Evolutionary conservation across 306 rosid species (phyloP).

Genomic region (Gillenia trifoliata): DNA sequence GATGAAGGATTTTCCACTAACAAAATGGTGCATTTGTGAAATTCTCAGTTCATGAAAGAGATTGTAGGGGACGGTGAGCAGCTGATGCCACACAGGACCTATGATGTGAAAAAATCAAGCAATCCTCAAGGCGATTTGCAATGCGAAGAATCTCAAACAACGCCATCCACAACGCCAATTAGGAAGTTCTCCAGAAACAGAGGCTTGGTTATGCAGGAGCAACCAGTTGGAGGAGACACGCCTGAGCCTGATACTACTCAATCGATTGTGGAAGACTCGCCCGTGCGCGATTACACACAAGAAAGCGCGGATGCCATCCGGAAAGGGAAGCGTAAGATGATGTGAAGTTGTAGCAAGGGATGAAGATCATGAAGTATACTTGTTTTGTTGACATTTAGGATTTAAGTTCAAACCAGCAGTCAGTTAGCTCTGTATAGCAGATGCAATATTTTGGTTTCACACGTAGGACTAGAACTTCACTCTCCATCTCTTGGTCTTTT

Average conservation of each 20-base stretch:
- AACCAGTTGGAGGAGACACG: slow-evolving; percentile 41
- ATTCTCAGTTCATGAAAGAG: slow-evolving; percentile 59
- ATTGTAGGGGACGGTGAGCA: slow-evolving; percentile 51
- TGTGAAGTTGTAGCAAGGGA: neutral
- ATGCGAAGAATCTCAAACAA: slow-evolving; percentile 17
- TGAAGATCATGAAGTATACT: too few species aligned
- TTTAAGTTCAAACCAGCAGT: neutral
- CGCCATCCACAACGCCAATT: slow-evolving; percentile 54
- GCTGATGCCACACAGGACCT: slow-evolving; percentile 59
- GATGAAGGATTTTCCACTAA: slow-evolving; percentile 22
- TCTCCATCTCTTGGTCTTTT: neutral
- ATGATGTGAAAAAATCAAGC: slow-evolving; percentile 6
- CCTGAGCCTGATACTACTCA: slow-evolving; percentile 44
- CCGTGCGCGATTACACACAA: neutral
- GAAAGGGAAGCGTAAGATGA: slow-evolving; percentile 8
- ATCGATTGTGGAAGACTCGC: slow-evolving; percentile 23
- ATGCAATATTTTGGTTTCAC: neutral
- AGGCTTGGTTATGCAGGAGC: slow-evolving; percentile 57
- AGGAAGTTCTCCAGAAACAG: slow-evolving; percentile 66
- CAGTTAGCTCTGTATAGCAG: slow-evolving; percentile 1
- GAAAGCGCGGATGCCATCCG: slow-evolving; percentile 12
- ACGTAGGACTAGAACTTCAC: neutral
- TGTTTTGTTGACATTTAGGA: neutral
- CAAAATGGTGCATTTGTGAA: neutral
- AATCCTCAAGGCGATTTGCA: slow-evolving; percentile 6